Base-by-base conservation (phyloP, 2,329 filamentous ascomycete species). In the Nothophaeocryptopus gaeumannii region DNA sequence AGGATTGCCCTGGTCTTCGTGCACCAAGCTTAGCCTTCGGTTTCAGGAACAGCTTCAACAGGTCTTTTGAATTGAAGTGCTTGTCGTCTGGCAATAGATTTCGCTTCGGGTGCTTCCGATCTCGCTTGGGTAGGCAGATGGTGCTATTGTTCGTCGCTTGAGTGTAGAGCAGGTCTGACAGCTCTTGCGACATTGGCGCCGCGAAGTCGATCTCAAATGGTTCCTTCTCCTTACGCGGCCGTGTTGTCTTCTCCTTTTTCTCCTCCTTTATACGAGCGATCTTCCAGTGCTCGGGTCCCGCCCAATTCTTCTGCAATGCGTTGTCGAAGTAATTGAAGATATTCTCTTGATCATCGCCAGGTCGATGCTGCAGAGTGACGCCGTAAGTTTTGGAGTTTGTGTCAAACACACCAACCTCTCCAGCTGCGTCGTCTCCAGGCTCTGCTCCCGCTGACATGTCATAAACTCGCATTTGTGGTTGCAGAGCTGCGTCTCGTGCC, bases 251-350 rank as follows among this genome's bases (percentile, higher is more conserved):
- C 30, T 72, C 78, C 69, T 91, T 90, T 62, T 69, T 76, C 11
- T 68, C 71, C 48, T 84, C 80, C 62, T 97, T 97, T 70, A 99
- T 93, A 65, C 90, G 89, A 55, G 88, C 82, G 66, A 99, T 97
- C 59, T 92, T 86, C 93, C 93, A 99, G 71, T 99, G 93, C 68
- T 97, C 93, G n/a, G 93, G 92, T 41, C 90, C 95, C 5, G 87
- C 86, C 92, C 93, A 99, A 64, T 96, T 96, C 78, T 96, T 97
- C 67, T 93, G 89, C 37, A 97, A 74, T 2, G 92, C 91, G 64
- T 96, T 89, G 68, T 99, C 93, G 66, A 99, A 99, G 73, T 97
- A 99, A 65, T 88, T 87, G n/a, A 99, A 79, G 50, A 99, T 96
- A 63, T 96, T 92, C 61, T 97, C 89, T 66, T 96, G 90, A 62